Base-by-base conservation (phyloP, 1,284 basidiomycete genomes). In the Ganoderma lingzhi region DNA sequence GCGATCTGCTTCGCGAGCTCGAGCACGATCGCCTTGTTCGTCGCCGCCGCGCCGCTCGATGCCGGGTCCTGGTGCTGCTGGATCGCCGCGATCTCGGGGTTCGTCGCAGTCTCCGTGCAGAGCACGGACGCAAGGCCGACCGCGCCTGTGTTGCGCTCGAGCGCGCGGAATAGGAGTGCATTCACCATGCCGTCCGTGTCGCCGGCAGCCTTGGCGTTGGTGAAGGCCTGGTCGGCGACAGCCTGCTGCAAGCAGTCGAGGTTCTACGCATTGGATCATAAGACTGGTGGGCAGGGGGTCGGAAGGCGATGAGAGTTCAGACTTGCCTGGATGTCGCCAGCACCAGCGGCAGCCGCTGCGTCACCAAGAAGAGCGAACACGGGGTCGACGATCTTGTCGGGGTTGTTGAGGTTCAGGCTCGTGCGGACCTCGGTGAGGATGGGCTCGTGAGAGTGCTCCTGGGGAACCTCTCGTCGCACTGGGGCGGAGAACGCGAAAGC, bases 11-110 rank as follows among this genome's bases (percentile, higher is more conserved):
- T 84, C 32, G 89, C 89, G 62, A 91, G 85, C 71, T 85, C 86
- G 64, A 91, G 85, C 8, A 79, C 81, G 69, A 90, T 87, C 15
- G 84, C 87, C 78, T 92, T 92, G 84, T 92, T 92, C 32, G 83
- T 80, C 1, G 85, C 83, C 17, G 87, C 86, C 10, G 90, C 90
- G 71, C 83, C 83, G 23, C 78, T 61, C 1, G 89, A 89, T 14
- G 90, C 90, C 55, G 90, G 88, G 73, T 92, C 90, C 85, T 90
- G 88, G 77, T 91, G 90, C 78, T 92, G 91, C 51, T 84, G 80
- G 69, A 92, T 83, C 41, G 89, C 90, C 41, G 88, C 88, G 73
- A 93, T 87, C 78, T 92, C 90, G 32, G 89, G 86, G 81, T 92
- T 92, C 63, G 82, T 82, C 19, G 90, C 87, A 39, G 83, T 84